Conservation (phyloP, 2,329 filamentous ascomycete genomes). For the Monosporascus sp. region DNA sequence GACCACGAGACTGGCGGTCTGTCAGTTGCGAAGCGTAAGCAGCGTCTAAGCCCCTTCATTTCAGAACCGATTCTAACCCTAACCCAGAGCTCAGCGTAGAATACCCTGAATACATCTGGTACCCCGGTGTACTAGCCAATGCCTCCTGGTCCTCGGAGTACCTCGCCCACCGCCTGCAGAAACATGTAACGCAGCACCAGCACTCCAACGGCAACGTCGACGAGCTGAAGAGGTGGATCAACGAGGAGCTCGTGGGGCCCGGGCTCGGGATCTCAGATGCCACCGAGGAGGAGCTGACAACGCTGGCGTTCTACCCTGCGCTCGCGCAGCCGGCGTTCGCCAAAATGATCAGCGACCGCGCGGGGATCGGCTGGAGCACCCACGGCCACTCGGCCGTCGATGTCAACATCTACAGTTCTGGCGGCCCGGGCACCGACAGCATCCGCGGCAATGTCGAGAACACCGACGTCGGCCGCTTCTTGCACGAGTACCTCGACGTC, state of each 20-base stretch:
- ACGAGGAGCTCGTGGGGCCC: constrained; percentile 57
- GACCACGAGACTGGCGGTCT: constrained; percentile 96
- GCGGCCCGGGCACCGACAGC: constrained; percentile 55
- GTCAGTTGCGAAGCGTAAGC: constrained; percentile 68
- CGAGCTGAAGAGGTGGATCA: constrained; percentile 59
- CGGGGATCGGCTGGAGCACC: constrained; percentile 89
- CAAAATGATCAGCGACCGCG: constrained; percentile 79
- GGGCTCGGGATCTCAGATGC: constrained; percentile 75
- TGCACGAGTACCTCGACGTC: constrained; percentile 72
- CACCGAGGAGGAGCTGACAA: constrained; percentile 62
- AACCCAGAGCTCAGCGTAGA: constrained; percentile 43
- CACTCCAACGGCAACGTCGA: constrained; percentile 17
- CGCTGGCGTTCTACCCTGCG: constrained; percentile 54
- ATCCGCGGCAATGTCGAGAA: constrained; percentile 90
- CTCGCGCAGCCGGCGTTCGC: constrained; percentile 59
- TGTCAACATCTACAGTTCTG: constrained; percentile 90
- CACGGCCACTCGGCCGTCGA: constrained; percentile 92
- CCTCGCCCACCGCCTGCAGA: constrained; percentile 56
- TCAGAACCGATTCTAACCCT: constrained; percentile 36
- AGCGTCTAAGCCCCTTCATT: neutral
- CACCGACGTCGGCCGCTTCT: constrained; percentile 80
- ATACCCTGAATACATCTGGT: constrained; percentile 65
- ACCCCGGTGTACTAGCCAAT: constrained; percentile 68
- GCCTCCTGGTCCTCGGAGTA: constrained; percentile 75
- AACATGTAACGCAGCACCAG: constrained; percentile 46